Conservation (phyloP, 2,329 filamentous ascomycete species). For the Helicocarpus griseus region DNA sequence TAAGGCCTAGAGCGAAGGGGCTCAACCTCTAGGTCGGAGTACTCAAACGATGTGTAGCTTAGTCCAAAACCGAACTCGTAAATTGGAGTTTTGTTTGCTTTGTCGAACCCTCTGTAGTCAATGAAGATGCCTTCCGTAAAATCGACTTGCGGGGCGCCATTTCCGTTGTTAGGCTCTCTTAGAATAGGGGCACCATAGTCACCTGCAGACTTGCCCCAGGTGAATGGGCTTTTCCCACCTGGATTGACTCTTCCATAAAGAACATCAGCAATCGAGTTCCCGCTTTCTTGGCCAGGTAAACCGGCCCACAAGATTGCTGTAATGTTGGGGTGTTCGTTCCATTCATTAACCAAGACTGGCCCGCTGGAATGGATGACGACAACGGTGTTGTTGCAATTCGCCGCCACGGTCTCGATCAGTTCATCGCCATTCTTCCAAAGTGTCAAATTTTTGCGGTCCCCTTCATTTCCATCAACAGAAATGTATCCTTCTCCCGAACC, state of each 20-base stretch:
- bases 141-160: slow-evolving; percentile 46
- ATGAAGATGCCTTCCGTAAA: slow-evolving; percentile 56
- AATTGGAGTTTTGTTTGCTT: slow-evolving; percentile 41
- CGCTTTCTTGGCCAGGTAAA: slow-evolving; percentile 64
- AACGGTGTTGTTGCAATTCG: slow-evolving; percentile 75
- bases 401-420: slow-evolving; percentile 70
- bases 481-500: slow-evolving; percentile 83
- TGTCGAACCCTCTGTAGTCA: slow-evolving; percentile 43
- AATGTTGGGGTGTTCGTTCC: slow-evolving; percentile 53
- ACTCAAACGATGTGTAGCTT: slow-evolving; percentile 50
- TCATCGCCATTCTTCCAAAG: slow-evolving; percentile 76
- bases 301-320: slow-evolving; percentile 68
- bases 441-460: slow-evolving; percentile 87
- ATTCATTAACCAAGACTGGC: slow-evolving; percentile 63
- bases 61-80: slow-evolving; percentile 54
- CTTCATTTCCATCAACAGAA: slow-evolving; percentile 67
- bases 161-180: slow-evolving; percentile 49
- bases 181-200: slow-evolving; percentile 49
- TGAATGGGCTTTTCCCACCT: slow-evolving; percentile 53
- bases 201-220: slow-evolving; percentile 43
- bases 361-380: slow-evolving; percentile 83
- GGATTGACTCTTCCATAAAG: slow-evolving; percentile 60
- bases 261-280: slow-evolving; percentile 64
- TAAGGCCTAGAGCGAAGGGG: slow-evolving; percentile 39
- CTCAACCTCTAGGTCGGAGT: slow-evolving; percentile 45